These are phyloP conservation scores for Malania oleifera DNA, from an alignment of 164 flowering plant species.

Conservation along the genomic window DNA sequence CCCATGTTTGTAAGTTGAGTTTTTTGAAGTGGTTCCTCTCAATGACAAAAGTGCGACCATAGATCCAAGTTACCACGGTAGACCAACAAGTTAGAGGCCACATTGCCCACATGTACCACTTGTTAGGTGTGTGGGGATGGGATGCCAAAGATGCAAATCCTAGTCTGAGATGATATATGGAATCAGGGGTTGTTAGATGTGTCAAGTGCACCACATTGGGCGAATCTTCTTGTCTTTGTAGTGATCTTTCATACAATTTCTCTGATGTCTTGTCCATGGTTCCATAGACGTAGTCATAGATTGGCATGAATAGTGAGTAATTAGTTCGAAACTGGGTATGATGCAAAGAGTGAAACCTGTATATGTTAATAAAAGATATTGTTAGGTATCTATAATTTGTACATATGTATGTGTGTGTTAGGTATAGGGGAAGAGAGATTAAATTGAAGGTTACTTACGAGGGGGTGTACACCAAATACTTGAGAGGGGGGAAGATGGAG, in stretches of 20 bases:
- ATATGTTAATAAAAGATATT: no score
- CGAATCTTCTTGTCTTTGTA: constrained; percentile 29
- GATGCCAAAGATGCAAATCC: constrained; percentile 66
- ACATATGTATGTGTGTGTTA: constrained; percentile 18
- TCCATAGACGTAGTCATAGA: constrained; percentile 48
- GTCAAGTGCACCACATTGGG: constrained; percentile 65
- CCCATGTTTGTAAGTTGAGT: constrained; percentile 65
- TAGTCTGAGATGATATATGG: constrained; percentile 58
- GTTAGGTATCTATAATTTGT: no score
- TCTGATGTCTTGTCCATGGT: constrained; percentile 58
- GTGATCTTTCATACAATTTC: constrained; percentile 34
- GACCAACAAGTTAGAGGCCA: constrained; percentile 55
- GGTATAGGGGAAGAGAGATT: constrained; percentile 9
- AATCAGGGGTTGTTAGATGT: constrained; percentile 60
- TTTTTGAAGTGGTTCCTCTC: constrained; percentile 49
- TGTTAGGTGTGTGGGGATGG: constrained; percentile 41
- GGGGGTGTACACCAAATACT: constrained; percentile 15
- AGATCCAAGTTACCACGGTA: constrained; percentile 40
- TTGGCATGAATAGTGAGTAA: constrained; percentile 49
- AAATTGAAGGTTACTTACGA: constrained; percentile 24
- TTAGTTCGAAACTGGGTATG: constrained; percentile 53
- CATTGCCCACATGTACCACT: constrained; percentile 59
- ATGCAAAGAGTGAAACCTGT: constrained; percentile 52
- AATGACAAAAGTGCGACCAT: constrained; percentile 39
- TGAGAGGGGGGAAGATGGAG: constrained; percentile 30